A percentile compares a stretch with the other conserved stretches of the same genome.
These are phyloP conservation scores for Chloroidium sp. DNA, from an alignment of 163 green algal species.

Conservation along the genomic window DNA sequence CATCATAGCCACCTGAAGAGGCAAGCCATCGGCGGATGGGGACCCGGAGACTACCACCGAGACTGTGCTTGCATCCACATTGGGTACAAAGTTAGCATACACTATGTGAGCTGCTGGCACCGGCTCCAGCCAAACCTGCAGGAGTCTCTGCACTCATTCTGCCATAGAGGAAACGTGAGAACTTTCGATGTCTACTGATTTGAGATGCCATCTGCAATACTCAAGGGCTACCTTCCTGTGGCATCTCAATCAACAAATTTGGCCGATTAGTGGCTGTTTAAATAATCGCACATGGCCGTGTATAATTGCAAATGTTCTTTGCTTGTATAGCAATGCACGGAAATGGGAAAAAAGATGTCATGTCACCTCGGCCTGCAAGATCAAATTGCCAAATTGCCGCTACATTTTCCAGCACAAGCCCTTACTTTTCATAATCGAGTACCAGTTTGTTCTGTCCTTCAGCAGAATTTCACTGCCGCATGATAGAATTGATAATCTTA, in stretches of 20 bases:
- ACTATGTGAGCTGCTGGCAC: slow-evolving; percentile 12
- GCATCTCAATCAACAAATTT: too few species aligned
- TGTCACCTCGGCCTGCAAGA: too few species aligned
- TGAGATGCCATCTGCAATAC: background rate
- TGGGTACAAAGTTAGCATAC: slow-evolving; percentile 9
- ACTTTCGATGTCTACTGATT: background rate
- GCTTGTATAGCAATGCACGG: background rate
- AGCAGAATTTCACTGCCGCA: too few species aligned
- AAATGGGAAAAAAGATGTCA: too few species aligned
- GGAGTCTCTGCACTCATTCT: background rate
- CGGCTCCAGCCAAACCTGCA: slow-evolving; percentile 5
- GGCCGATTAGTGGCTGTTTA: too few species aligned
- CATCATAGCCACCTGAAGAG: background rate
- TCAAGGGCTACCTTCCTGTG: background rate
- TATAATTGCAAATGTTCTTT: background rate
- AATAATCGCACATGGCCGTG: background rate
- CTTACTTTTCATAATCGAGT: too few species aligned
- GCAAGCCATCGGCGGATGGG: background rate
- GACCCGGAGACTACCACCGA: background rate
- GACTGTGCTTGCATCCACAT: slow-evolving; percentile 7
- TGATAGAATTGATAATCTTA: too few species aligned
- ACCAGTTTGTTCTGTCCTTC: too few species aligned
- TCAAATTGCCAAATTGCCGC: too few species aligned
- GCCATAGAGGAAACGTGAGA: background rate
- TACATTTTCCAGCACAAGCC: too few species aligned